These are phyloP conservation scores for Cylindrodendrum hubeiense DNA, from an alignment of 2,329 filamentous ascomycete species.

Conservation along the genomic window DNA sequence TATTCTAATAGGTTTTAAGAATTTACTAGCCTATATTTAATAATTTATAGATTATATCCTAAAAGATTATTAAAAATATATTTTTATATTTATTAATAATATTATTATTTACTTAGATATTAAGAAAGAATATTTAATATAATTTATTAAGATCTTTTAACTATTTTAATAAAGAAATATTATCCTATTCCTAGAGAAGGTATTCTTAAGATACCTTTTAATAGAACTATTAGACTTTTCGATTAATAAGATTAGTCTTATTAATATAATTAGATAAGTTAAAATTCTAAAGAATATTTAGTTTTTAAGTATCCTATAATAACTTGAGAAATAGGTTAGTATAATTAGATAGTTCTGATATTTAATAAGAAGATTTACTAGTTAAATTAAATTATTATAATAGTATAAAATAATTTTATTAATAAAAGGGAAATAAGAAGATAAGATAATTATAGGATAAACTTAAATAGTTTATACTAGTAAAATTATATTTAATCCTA, in stretches of 20 bases:
- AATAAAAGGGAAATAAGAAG: too few species aligned
- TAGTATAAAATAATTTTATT: too few species aligned
- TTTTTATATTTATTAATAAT: too few species aligned
- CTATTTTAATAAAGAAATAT: too few species aligned
- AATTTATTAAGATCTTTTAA: constrained; percentile 6
- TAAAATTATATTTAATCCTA: constrained; percentile 8
- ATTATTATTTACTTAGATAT: too few species aligned
- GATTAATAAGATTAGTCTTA: constrained; percentile 2
- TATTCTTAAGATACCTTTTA: too few species aligned
- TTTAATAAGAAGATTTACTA: neutral
- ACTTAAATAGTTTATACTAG: too few species aligned
- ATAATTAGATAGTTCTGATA: neutral
- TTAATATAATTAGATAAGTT: constrained; percentile 7
- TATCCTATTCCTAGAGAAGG: neutral
- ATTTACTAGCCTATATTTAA: too few species aligned
- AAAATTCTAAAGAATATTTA: neutral
- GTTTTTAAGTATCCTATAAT: neutral
- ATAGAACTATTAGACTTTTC: neutral
- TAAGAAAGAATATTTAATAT: constrained; percentile 13
- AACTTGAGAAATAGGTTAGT: neutral
- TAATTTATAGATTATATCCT: too few species aligned
- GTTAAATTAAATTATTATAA: constrained; percentile 2
- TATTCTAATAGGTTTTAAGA: too few species aligned
- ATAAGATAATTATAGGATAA: too few species aligned
- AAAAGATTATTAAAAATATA: too few species aligned